Evolutionary conservation across 2,329 filamentous ascomycete species (phyloP).

Genomic region (Ploettnerulaceae sp.): DNA sequence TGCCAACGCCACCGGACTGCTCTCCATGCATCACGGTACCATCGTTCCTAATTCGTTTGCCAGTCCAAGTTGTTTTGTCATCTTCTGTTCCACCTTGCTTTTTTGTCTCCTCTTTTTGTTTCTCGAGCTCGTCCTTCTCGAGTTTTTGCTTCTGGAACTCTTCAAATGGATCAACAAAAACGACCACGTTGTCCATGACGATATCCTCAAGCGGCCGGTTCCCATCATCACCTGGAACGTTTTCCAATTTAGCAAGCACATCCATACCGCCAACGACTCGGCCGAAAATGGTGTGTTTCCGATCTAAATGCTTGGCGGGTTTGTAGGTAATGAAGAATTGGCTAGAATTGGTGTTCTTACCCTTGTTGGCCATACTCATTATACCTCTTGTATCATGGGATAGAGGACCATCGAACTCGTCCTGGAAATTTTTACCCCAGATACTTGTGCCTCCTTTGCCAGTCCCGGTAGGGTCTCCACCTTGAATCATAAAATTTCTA

Average conservation of each 20-base stretch:
- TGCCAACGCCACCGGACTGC: constrained; percentile 56
- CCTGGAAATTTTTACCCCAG: constrained; percentile 91
- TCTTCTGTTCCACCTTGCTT: constrained; percentile 72
- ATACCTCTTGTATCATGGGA: constrained; percentile 79
- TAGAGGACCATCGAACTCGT: constrained; percentile 86
- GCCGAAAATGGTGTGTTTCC: constrained; percentile 96
- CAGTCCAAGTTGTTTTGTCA: constrained; percentile 91
- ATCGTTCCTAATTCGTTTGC: constrained; percentile 74
- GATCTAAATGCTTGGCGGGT: constrained; percentile 76
- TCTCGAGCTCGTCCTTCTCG: constrained; percentile 54
- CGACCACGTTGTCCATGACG: constrained; percentile 72
- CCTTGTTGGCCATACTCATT: constrained; percentile 95
- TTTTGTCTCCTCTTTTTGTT: constrained; percentile 56
- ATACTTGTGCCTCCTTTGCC: constrained; percentile 85
- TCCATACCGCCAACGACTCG: constrained; percentile 73
- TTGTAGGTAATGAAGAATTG: constrained; percentile 96
- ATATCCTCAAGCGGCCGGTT: constrained; percentile 75
- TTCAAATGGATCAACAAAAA: constrained; percentile 92
- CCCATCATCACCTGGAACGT: constrained; percentile 66
- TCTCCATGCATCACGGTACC: constrained; percentile 49
- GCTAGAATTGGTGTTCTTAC: constrained; percentile 92
- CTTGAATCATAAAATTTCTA: constrained; percentile 95
- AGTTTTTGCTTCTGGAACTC: constrained; percentile 78
- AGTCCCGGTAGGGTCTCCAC: constrained; percentile 88
- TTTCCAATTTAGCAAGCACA: constrained; percentile 71